These are phyloP conservation scores for Anisogramma anomala DNA, from an alignment of 2,329 filamentous ascomycete genomes.

Conservation along the genomic window DNA sequence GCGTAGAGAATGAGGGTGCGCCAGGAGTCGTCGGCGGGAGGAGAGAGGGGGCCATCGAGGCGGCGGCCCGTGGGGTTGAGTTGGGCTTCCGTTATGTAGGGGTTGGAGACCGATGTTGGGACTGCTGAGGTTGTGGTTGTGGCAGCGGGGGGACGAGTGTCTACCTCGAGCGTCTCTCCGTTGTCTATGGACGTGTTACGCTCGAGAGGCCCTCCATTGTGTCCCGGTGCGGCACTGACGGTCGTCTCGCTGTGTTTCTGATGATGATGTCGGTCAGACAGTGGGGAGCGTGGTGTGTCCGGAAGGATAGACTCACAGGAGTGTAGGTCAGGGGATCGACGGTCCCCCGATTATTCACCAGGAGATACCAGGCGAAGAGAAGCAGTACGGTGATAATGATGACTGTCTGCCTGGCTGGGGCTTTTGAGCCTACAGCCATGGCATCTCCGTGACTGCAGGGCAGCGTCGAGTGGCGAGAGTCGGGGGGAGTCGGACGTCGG, in stretches of 20 bases:
- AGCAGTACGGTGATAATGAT: conserved; percentile 10
- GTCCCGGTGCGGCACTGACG: background rate
- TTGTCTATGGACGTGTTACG: background rate
- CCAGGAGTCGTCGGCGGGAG: conserved; percentile 13
- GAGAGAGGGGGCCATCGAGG: conserved; percentile 11
- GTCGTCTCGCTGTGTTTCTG: background rate
- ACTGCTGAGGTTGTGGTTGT: background rate
- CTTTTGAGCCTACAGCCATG: conserved; percentile 12
- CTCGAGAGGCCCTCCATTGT: background rate
- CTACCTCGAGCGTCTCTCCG: background rate
- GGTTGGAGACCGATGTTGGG: conserved; percentile 7
- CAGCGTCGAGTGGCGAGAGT: background rate
- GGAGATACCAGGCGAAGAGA: conserved; percentile 9
- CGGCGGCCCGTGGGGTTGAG: conserved; percentile 12
- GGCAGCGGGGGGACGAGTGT: background rate
- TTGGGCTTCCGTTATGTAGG: conserved; percentile 13
- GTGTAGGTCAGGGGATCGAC: conserved; percentile 3
- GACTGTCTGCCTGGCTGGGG: conserved; percentile 13
- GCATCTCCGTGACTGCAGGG: conserved; percentile 2
- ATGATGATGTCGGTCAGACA: background rate
- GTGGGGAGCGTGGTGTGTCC: background rate
- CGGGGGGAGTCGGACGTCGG: background rate
- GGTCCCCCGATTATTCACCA: conserved; percentile 2
- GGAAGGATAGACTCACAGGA: conserved; percentile 10
- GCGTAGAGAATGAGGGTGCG: conserved; percentile 25